Evolutionary conservation across 164 flowering plant genomes (phyloP), one percentile per base, ranked within the genome.

Genomic region (Hamamelis virginiana): DNA sequence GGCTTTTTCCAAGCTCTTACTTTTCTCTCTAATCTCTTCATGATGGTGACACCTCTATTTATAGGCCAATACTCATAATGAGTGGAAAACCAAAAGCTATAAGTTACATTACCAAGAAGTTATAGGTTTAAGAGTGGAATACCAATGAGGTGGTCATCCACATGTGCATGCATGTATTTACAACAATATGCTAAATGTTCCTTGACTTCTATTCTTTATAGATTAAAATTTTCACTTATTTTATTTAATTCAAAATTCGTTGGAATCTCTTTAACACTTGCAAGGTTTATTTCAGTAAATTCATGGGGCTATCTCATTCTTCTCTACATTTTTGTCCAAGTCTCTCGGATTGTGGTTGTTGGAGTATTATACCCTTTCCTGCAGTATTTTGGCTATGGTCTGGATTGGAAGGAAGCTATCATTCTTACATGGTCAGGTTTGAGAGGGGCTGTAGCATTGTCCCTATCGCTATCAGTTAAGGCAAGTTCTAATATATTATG

Each of bases 371-470:
- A 68, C 80, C 96, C 97, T 21, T 83, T 74, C 77, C 76, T 94
- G 5, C 75, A 77, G 3, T 85, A 84, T 70, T 88, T 90, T 83
- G 98, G 97, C 59, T 94, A 94, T 83, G 98, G 98, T 62, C 75
- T 94, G 79, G 94, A 94, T 55, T 90, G 93, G 96, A 91, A 85
- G 78, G 98, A 94, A 78, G 98, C 97, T 48, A 77, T 68, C 23
- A 85, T 94, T 70, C 90, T 94, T 63, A 81, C 77, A 43, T 94
- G 98, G 98, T 89, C 97, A 56, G 98, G 98, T 58, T 75, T 94
- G 65, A 84, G 98, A 68, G 97, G 98, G 50, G 98, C 96, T 48
- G 97, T 94, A 59, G 97, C 98, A 28, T 74, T 94, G 69, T 80
- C 98, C 10, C 90, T 94, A 46, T 89, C 98, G 26, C 74, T 94